These are phyloP conservation scores for Fusarium denticulatum DNA, from an alignment of 2,329 filamentous ascomycete genomes.

Conservation along the genomic window DNA sequence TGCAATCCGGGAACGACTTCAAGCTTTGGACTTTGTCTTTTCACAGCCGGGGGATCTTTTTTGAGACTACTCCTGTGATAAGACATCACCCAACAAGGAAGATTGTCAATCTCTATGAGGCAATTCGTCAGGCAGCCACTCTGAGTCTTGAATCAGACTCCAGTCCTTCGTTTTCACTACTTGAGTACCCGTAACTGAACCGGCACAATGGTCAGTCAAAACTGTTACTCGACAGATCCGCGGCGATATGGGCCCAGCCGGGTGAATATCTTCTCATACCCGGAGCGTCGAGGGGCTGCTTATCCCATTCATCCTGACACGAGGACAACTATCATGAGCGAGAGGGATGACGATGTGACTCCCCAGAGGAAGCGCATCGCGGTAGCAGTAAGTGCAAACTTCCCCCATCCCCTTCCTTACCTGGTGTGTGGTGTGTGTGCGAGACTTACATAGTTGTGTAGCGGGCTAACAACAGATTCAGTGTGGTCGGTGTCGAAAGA, in stretches of 20 bases:
- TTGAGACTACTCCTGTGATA: neutral
- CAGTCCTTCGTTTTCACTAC: slow-evolving; percentile 1
- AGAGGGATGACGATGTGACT: slow-evolving; percentile 50
- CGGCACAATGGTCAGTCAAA: slow-evolving; percentile 35
- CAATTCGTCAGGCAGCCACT: neutral
- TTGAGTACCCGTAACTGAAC: neutral
- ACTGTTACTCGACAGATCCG: slow-evolving; percentile 32
- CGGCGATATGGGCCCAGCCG: slow-evolving; percentile 28
- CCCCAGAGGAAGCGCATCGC: slow-evolving; percentile 67
- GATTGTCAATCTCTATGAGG: slow-evolving; percentile 22
- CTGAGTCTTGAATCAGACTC: neutral
- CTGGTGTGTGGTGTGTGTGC: slow-evolving; percentile 39
- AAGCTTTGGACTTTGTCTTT: slow-evolving; percentile 11
- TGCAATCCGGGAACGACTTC: slow-evolving; percentile 14
- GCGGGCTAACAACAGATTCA: slow-evolving; percentile 52
- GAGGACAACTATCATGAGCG: slow-evolving; percentile 45
- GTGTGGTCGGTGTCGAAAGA: slow-evolving; percentile 90
- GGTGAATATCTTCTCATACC: slow-evolving; percentile 28
- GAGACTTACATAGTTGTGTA: slow-evolving; percentile 38
- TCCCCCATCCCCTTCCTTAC: slow-evolving; percentile 9
- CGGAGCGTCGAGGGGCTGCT: slow-evolving; percentile 32
- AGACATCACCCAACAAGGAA: neutral
- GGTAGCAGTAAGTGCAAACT: slow-evolving; percentile 61
- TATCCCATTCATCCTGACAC: slow-evolving; percentile 35
- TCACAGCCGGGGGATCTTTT: neutral